Base-by-base conservation (phyloP, 768 basidiomycete species). In the Jaapia argillacea region DNA sequence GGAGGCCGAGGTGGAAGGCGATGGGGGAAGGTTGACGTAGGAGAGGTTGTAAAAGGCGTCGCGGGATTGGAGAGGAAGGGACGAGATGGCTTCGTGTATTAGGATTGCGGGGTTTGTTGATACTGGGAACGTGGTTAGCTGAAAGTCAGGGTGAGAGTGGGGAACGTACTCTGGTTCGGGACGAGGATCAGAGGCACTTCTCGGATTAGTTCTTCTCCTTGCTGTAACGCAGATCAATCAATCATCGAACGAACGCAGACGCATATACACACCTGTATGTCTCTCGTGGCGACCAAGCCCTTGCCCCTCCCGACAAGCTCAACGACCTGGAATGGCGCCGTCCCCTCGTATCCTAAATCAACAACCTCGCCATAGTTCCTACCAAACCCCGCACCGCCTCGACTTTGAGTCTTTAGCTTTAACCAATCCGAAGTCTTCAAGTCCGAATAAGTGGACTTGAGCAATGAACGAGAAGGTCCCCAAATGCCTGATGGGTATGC, bases 221-320 rank as follows among this genome's bases (percentile, higher is more conserved):
- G 77, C 75, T 76, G 45, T 22, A 48, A 24, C 33, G 22, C 22
- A 16, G 24, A 0, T 18, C 42, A 41, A 49, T 50, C 43, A 50
- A 41, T 18, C 47, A 37, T 40, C 40, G 37, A 13, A 36, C 31
- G 33, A 16, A 41, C 22, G 38, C 49, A 39, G 44, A 49, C 37
- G 42, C 24, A 20, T 6, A 36, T 22, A 50, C 58, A 23, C 44
- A 72, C 75, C 56, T 67, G 54, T 20, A 79, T 78, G 53, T 74
- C 65, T 28, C 76, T 65, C 4, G 54, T 54, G 2, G 78, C 78
- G 28, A 79, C 45, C 22, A 70, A 57, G 2, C 76, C 78, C 50
- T 73, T 79, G 4, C 78, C 77, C 46, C 62, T 75, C 4, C 73
- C 77, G 7, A 70, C 69, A 6, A 79, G 53, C 36, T 76, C 71